Evolutionary conservation across 768 basidiomycete genomes (phyloP), one percentile per base, ranked within the genome.

Genomic region (Pleurotus ostreatus): DNA sequence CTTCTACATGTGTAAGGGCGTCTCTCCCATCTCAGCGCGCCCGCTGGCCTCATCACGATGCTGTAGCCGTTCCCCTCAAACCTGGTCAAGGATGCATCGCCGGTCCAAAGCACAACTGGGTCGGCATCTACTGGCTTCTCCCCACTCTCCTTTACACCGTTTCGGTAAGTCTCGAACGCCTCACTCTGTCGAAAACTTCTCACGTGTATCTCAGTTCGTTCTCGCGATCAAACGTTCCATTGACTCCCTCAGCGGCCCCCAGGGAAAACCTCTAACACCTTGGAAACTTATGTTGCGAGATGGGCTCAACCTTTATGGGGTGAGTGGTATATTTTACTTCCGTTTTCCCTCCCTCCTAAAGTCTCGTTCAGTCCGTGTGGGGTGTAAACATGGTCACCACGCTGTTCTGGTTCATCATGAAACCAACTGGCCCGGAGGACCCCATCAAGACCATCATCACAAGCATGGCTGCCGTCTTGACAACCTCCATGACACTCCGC

Each of bases 231-330:
- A 66, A 46, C 84, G 85, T 49, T 88, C 86, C 20, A 61, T 84
- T 60, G 66, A 72, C 49, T 87, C 86, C 2, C 80, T 85, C 60
- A n/a, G 41, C 23, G 51, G 51, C 22, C 34, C 51, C n/a, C 57
- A 78, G 55, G 64, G 73, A 26, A 90, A 87, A 63, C 79, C 72
- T 1, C 70, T 91, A 55, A 77, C 74, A 55, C 75, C 78, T 26
- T 93, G 91, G 91, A 90, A 92, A 65, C 78, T 93, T 62, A 92
- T 92, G 89, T 87, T 93, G 59, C 89, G 92, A 58, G 91, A 93
- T 66, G 88, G 89, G 13, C 82, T 93, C 61, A 92, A 92, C 71
- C 83, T 93, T 57, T 93, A 92, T 64, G 88, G 81, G 56, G 85
- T 84, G 30, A 34, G 68, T 59, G 81, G 74, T 7, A 11, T 26